Evolutionary conservation across 176 grass and related monocot genomes (phyloP).

Genomic region (Raddia distichophylla): DNA sequence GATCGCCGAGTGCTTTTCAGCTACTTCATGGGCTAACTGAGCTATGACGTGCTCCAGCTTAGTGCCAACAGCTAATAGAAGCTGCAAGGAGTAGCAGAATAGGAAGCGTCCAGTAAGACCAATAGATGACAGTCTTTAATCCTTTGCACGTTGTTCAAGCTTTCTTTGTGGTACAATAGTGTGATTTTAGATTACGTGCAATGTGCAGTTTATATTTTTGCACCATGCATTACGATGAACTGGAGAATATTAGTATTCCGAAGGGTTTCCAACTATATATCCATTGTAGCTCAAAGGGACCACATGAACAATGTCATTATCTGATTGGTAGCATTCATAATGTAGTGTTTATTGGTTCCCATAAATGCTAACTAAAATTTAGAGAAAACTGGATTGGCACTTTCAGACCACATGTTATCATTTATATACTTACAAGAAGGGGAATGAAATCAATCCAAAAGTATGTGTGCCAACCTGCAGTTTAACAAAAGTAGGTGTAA

Average conservation of each 20-base stretch:
- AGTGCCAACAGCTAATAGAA: slow-evolving; percentile 84
- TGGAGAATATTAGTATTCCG: neutral
- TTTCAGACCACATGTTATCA: neutral
- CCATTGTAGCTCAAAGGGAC: slow-evolving; percentile 11
- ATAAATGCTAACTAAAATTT: neutral
- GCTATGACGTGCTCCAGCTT: slow-evolving; percentile 91
- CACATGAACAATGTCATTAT: neutral
- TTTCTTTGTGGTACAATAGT: slow-evolving; percentile 1
- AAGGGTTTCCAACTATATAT: neutral
- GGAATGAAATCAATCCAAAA: slow-evolving; percentile 98
- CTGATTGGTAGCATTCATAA: neutral
- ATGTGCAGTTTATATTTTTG: neutral
- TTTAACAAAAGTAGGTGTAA: slow-evolving; percentile 25
- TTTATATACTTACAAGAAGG: slow-evolving; percentile 70
- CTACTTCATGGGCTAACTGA: slow-evolving; percentile 83
- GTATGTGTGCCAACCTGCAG: slow-evolving; percentile 95
- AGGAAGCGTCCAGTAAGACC: slow-evolving; percentile 4
- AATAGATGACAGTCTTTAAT: neutral
- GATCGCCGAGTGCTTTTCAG: slow-evolving; percentile 72
- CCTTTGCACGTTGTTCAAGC: neutral
- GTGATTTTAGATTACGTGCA: neutral
- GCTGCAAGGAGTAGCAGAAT: slow-evolving; percentile 49
- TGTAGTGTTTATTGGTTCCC: neutral
- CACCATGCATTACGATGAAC: neutral
- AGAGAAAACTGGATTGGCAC: slow-evolving; percentile 8